A percentile compares a stretch with the other conserved stretches of the same genome.
phyloP scores from a whole-genome alignment of 2,329 filamentous ascomycete genomes.

The Phaeosphaeria sp. region DNA sequence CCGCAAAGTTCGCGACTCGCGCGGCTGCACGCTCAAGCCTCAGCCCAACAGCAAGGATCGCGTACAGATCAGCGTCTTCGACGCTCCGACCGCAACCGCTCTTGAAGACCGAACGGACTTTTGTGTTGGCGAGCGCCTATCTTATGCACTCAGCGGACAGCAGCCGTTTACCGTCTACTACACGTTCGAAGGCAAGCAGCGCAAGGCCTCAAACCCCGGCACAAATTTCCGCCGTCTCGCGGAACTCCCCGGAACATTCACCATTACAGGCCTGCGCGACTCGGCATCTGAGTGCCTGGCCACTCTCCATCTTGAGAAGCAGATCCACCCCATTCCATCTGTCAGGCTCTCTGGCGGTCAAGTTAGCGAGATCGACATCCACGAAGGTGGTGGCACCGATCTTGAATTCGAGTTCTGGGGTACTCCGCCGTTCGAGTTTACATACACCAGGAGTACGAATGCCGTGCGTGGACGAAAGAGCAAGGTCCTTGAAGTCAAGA shows the following conservation, averaged over 20 bases:
- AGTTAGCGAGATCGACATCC: conserved; percentile 85
- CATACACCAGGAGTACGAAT: conserved; percentile 91
- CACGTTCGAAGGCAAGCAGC: conserved; percentile 78
- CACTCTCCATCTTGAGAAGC: conserved; percentile 76
- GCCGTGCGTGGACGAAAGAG: conserved; percentile 68
- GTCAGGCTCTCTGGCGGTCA: conserved; percentile 88
- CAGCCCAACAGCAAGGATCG: conserved; percentile 53
- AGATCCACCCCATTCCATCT: conserved; percentile 89
- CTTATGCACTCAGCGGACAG: conserved; percentile 88
- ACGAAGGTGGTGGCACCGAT: conserved; percentile 93
- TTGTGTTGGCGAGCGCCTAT: conserved; percentile 93
- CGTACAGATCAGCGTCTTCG: conserved; percentile 90
- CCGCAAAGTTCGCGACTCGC: conserved; percentile 84
- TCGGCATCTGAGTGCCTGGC: conserved; percentile 88
- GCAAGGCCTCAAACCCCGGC: conserved; percentile 78
- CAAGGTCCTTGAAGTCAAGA: conserved; percentile 83
- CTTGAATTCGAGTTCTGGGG: conserved; percentile 96
- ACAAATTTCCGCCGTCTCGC: conserved; percentile 93
- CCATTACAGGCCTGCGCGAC: conserved; percentile 86
- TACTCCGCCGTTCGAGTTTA: conserved; percentile 96
- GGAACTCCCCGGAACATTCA: conserved; percentile 87
- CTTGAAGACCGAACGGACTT: conserved; percentile 86
- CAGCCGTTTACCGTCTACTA: conserved; percentile 94
- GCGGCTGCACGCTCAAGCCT: conserved; percentile 82
- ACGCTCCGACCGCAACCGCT: conserved; percentile 88